A percentile compares a stretch with the other conserved stretches of the same genome.
Evolutionary conservation across 768 basidiomycete species (phyloP).

Genomic region (Mycena leptocephala): DNA sequence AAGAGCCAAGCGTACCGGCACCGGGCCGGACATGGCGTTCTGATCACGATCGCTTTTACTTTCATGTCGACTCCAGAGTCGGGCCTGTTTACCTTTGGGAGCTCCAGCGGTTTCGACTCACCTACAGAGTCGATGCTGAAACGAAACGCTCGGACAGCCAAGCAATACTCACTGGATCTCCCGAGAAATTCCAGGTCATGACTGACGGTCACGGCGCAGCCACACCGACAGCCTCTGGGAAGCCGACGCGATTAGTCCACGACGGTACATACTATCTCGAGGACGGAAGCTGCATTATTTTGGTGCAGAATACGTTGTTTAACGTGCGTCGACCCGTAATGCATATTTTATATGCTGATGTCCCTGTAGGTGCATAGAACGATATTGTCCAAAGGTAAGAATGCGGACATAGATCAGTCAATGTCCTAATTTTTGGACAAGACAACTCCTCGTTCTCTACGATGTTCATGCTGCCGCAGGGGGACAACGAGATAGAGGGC

Average conservation of each 20-base stretch:
- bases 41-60: too few relatives aligned
- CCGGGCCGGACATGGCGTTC: neutral
- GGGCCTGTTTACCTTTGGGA: conserved; percentile 8
- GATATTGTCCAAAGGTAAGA: conserved; percentile 65
- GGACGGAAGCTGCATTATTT: conserved; percentile 79
- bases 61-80: conserved; percentile 12
- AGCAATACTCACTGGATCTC: conserved; percentile 34
- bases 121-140: conserved; percentile 10
- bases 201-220: conserved; percentile 16
- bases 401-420: neutral
- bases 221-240: neutral
- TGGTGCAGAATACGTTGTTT: conserved; percentile 77
- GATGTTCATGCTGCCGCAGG: conserved; percentile 81
- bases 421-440: neutral
- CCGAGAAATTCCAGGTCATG: conserved; percentile 32
- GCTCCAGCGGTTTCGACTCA: neutral
- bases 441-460: conserved; percentile 75
- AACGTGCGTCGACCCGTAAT: conserved; percentile 62
- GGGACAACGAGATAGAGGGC: conserved; percentile 67
- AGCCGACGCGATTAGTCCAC: conserved; percentile 41
- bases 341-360: conserved; percentile 18
- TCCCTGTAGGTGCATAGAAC: conserved; percentile 69
- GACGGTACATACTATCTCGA: conserved; percentile 76
- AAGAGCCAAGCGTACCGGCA: neutral
- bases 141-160: conserved; percentile 44